Evolutionary conservation across 2,329 filamentous ascomycete species (phyloP), one percentile per base, ranked within the genome.

Genomic region (Aspergillus aculeatus): DNA sequence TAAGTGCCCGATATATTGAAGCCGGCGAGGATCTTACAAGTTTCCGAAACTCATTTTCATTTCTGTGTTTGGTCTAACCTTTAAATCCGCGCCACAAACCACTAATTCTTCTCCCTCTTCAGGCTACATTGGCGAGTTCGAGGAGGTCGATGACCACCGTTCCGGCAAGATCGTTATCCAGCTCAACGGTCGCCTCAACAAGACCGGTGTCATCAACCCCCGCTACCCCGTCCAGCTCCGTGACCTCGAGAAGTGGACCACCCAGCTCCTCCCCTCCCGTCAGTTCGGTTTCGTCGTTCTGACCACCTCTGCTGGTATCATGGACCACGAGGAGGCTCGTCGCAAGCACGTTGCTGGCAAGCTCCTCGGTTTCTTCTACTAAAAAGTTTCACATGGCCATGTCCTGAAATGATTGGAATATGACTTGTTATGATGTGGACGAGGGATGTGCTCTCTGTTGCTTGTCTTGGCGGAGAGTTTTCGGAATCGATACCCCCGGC

Each of bases 281-380:
- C 95, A 99, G 84, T 99, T 99, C 87, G 95, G 95, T 78, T 97
- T 92, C 85, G 92, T 99, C 78, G 92, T 99, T 82, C 90, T 99
- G 76, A 99, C 95, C 81, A 99, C 95, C 83, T 97, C 93, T 63
- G 92, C 95, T 68, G 95, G 95, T 81, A 99, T 99, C 82, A 98
- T 99, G 94, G 95, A 99, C 86, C 95, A 99, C 86, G 95, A 99
- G 87, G 95, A 99, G 89, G 95, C 95, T 72, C 87, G 95, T 79
- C 87, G 95, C 82, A 98, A 98, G 89, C 95, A 99, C 86, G 95
- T 98, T 78, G 89, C 94, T 73, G 95, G 95, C 83, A 99, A 99
- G 89, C 91, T 99, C 83, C 91, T 98, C 74, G 95, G 95, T 75
- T 99, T 98, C 89, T 97, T 97, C 87, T 98, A 97, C 87, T 97